Base-by-base conservation (phyloP, 2,329 filamentous ascomycete genomes). In the Gaeumannomyces sp. region DNA sequence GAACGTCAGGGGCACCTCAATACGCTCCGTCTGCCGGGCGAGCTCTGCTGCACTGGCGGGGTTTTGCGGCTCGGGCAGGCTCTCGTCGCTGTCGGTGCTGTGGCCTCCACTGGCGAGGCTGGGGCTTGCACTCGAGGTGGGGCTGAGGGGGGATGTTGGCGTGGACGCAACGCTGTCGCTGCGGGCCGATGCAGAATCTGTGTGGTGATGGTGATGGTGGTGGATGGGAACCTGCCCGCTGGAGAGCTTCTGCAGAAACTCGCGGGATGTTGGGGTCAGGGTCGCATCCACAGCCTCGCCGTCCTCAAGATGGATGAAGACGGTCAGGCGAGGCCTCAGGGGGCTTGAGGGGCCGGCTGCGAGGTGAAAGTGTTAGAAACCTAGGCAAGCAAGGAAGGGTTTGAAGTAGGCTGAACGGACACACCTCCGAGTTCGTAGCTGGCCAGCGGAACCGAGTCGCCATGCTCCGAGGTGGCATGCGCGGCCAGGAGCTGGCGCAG, bases 1-100 rank as follows among this genome's bases (percentile, higher is more conserved):
- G 29, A 91, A 91, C 2, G 86, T 85, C 2, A 96, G 78, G 25
- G 91, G 89, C 8, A 96, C 84, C 73, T 93, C 88, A n/a, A 96
- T 80, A 62, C 75, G 76, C 64, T 76, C 72, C n/a, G 60, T 62
- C 28, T 31, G n/a, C 28, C 31, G 58, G 58, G 8, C n/a, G 25
- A 27, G 33, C 33, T 35, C 33, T 35, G 33, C 33, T 11, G 33
- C 33, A 35, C 10, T 3, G 56, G n/a, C 13, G 56, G 11, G 56
- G 6, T 58, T 4, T n/a, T 58, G 56, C 10, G 7, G 8, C 56
- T 29, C 56, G 19, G n/a, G 4, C n/a, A 33, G 16, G 28, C 45
- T 56, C 19, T 33, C 50, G 16, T 27, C 45, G 16, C 25, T 31
- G 16, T 53, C 61, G 45, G 29, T 28, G 5, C 28, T 53, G 28